A percentile compares a stretch with the other conserved stretches of the same genome.
Conservation (phyloP, 1,139 yeast genomes). For the Suhomyces coccinellae region DNA sequence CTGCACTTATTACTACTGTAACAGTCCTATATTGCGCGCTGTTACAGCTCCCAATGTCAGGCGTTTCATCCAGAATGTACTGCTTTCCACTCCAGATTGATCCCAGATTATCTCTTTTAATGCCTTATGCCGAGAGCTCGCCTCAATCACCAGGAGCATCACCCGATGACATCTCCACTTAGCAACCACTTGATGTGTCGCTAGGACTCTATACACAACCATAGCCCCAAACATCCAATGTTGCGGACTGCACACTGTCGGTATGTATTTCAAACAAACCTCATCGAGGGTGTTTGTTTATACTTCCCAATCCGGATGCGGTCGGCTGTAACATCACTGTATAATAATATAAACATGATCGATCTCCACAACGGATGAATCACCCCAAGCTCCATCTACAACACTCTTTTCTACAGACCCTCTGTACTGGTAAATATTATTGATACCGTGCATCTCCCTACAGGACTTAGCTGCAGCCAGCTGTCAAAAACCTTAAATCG, state of each 20-base stretch:
- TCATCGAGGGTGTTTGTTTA: slow-evolving; percentile 9
- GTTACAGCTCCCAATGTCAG: too few relatives aligned
- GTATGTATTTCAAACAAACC: background rate
- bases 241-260: background rate
- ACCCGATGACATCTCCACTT: too few relatives aligned
- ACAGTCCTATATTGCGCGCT: too few relatives aligned
- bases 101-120: too few relatives aligned
- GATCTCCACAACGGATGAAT: slow-evolving; percentile 1
- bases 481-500: background rate
- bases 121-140: too few relatives aligned
- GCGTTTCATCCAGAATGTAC: too few relatives aligned
- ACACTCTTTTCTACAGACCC: background rate
- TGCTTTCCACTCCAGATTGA: too few relatives aligned
- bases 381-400: background rate
- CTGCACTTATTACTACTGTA: too few relatives aligned
- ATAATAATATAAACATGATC: slow-evolving; percentile 5
- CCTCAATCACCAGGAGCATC: too few relatives aligned
- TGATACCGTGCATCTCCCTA: too few relatives aligned
- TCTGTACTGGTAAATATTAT: background rate
- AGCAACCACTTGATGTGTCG: too few relatives aligned
- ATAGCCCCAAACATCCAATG: background rate
- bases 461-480: background rate
- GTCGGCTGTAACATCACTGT: background rate
- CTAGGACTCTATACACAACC: background rate
- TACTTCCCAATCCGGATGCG: slow-evolving; percentile 12